Evolutionary conservation across 345 rosid genomes (phyloP).

Genomic region (Rubroshorea leprosula): DNA sequence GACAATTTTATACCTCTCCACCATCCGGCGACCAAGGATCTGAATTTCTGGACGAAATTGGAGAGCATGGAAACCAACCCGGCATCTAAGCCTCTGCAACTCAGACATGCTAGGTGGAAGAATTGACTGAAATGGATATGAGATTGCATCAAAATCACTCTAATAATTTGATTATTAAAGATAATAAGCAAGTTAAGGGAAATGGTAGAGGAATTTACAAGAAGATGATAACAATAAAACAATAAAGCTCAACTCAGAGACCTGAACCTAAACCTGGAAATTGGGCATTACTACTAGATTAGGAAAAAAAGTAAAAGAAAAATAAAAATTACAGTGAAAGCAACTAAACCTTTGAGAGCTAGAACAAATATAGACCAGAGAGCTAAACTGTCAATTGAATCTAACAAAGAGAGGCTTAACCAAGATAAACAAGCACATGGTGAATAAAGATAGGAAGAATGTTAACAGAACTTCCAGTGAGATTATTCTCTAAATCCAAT

Average conservation of each 20-base stretch:
- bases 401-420: not conserved
- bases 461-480: too few species aligned
- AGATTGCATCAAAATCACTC: constrained; percentile 13
- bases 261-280: too few species aligned
- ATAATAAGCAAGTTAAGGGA: not conserved
- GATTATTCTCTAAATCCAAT: too few species aligned
- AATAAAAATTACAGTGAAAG: not conserved
- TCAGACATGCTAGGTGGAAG: constrained; percentile 81
- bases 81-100: constrained; percentile 91
- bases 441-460: too few species aligned
- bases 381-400: not conserved
- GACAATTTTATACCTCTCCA: constrained; percentile 58
- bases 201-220: not conserved
- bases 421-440: not conserved
- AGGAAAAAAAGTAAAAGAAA: not conserved
- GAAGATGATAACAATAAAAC: not conserved
- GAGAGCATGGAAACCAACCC: constrained; percentile 95
- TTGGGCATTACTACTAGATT: not conserved
- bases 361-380: not conserved
- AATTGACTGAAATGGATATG: constrained; percentile 49
- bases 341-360: not conserved
- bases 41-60: constrained; percentile 83
- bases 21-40: constrained; percentile 67
- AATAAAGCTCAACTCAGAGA: not conserved
- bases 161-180: not conserved